phyloP scores from a whole-genome alignment of 495 filamentous ascomycete genomes.

The Penicillium simplicissimum region DNA sequence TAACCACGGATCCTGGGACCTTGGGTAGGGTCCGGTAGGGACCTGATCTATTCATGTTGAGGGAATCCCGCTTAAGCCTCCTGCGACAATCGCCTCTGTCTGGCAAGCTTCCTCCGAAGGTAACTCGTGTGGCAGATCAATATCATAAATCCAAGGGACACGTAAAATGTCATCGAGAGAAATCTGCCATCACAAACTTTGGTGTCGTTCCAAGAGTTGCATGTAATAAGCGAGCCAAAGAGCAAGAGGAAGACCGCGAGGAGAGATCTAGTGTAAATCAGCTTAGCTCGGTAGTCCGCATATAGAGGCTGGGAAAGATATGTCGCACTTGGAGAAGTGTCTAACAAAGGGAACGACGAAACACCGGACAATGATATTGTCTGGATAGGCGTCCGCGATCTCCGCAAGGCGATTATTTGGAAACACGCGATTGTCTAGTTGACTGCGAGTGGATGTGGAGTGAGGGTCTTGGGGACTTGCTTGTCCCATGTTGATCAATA shows the following conservation, averaged over 20 bases:
- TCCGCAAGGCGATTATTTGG: conserved; percentile 6
- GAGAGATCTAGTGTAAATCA: neutral
- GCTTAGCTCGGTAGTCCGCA: too few relatives aligned
- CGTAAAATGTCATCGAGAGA: neutral
- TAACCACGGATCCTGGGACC: too few relatives aligned
- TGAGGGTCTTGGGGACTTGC: neutral
- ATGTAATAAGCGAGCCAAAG: conserved; percentile 11
- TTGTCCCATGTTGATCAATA: conserved; percentile 8
- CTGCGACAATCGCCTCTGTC: neutral
- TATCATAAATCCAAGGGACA: neutral
- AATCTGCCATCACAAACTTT: conserved; percentile 5
- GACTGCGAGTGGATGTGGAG: neutral
- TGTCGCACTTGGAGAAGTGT: conserved; percentile 6
- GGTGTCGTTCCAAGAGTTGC: conserved; percentile 7
- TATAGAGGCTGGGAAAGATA: too few relatives aligned
- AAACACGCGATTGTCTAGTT: neutral
- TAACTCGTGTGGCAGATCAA: neutral
- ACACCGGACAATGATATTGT: conserved; percentile 7
- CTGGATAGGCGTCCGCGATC: conserved; percentile 1
- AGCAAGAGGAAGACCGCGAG: neutral
- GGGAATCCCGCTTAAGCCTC: neutral
- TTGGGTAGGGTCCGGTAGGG: too few relatives aligned
- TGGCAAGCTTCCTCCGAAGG: neutral
- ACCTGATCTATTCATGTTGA: too few relatives aligned
- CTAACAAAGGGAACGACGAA: conserved; percentile 1